Percentiles rank a stretch among this genome's conserved stretches.
phyloP scores from a whole-genome alignment of 192 early-diverging fungal species.

The Coemansia sp. region DNA sequence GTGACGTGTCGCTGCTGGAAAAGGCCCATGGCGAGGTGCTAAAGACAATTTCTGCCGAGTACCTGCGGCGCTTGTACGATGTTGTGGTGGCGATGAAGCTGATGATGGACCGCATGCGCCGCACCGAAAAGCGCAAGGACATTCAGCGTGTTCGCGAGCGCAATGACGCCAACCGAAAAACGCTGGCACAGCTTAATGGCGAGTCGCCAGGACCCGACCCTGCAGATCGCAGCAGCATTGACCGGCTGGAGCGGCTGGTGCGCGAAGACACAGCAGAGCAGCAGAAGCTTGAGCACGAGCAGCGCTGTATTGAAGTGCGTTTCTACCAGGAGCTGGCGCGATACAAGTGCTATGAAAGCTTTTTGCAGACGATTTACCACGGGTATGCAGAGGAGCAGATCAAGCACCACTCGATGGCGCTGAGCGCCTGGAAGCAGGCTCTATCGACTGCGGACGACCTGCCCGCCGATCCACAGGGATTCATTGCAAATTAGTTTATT shows the following conservation, averaged over 20 bases:
- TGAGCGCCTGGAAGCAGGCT: conserved; percentile 54
- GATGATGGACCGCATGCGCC: conserved; percentile 53
- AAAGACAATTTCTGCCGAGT: conserved; percentile 51
- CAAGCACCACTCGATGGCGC: conserved; percentile 52
- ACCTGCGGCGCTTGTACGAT: conserved; percentile 51
- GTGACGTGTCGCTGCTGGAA: conserved; percentile 47
- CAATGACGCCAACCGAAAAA: conserved; percentile 28
- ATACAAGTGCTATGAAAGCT: conserved; percentile 53
- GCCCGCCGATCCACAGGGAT: conserved; percentile 46
- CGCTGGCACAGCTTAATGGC: conserved; percentile 23
- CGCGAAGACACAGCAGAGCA: conserved; percentile 44
- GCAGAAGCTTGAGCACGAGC: conserved; percentile 41
- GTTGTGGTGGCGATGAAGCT: conserved; percentile 53
- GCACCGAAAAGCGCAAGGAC: conserved; percentile 35
- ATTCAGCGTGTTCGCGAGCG: conserved; percentile 46
- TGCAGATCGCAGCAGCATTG: conserved; percentile 33
- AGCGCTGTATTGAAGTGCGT: conserved; percentile 42
- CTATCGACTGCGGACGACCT: conserved; percentile 47
- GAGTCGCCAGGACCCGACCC: conserved; percentile 13
- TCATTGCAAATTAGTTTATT: conserved; percentile 15
- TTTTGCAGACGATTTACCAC: conserved; percentile 47
- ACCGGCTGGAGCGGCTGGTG: conserved; percentile 42
- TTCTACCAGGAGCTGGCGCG: conserved; percentile 53
- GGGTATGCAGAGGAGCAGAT: conserved; percentile 46
- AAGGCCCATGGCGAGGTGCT: conserved; percentile 54